Percentiles rank a stretch among this genome's conserved stretches.
Evolutionary conservation across 2,329 filamentous ascomycete genomes (phyloP).

Genomic region (Epichloe coenophiala): DNA sequence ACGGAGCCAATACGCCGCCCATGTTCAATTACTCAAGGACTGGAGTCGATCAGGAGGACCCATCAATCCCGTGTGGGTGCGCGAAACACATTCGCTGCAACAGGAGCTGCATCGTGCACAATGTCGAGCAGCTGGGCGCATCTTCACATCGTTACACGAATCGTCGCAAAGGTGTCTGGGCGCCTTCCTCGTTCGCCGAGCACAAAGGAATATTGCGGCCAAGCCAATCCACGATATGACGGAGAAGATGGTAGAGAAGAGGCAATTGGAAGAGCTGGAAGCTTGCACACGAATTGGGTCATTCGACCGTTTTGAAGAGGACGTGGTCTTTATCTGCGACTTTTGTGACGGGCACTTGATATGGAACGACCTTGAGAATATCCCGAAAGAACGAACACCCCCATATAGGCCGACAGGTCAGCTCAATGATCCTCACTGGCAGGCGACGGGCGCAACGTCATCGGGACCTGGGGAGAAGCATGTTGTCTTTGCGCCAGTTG

Average conservation of each 20-base stretch:
- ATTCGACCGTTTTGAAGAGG: constrained; percentile 41
- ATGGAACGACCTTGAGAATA: constrained; percentile 41
- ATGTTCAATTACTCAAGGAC: constrained; percentile 36
- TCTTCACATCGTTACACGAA: constrained; percentile 38
- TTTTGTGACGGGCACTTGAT: constrained; percentile 47
- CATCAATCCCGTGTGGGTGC: constrained; percentile 41
- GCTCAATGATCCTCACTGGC: constrained; percentile 31
- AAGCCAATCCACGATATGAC: constrained; percentile 8
- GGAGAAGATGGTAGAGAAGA: constrained; percentile 22
- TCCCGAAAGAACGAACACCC: constrained; percentile 32
- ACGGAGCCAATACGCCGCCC: constrained; percentile 30
- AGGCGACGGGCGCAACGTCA: constrained; percentile 30
- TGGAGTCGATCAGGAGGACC: constrained; percentile 42
- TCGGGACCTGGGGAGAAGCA: constrained; percentile 32
- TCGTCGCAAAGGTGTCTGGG: constrained; percentile 37
- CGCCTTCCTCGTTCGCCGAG: constrained; percentile 39
- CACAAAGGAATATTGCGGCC: constrained; percentile 22
- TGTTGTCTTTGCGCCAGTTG: constrained; percentile 42
- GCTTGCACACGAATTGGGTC: constrained; percentile 39
- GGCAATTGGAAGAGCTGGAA: constrained; percentile 34
- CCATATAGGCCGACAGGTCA: constrained; percentile 11
- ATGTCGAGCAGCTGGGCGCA: constrained; percentile 41
- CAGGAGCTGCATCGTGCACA: constrained; percentile 42
- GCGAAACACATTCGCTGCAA: constrained; percentile 35
- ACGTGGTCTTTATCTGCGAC: constrained; percentile 46